Conservation (phyloP, 2,329 filamentous ascomycete genomes). For the Daldinia sp. region DNA sequence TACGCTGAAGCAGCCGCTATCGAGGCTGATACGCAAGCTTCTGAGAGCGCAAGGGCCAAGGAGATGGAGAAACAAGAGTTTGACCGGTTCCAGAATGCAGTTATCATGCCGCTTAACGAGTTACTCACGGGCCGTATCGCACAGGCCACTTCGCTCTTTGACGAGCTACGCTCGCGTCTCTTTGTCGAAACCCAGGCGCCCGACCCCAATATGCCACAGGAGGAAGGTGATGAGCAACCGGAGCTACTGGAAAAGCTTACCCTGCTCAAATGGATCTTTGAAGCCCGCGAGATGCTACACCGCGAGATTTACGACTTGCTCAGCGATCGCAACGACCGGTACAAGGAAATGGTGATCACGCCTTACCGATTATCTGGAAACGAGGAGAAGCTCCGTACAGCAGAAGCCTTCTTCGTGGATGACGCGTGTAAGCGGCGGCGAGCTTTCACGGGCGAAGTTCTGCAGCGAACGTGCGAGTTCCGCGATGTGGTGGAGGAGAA, state of each 20-base stretch:
- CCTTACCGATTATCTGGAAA: conserved; percentile 81
- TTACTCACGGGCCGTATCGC: conserved; percentile 79
- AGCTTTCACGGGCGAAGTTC: conserved; percentile 74
- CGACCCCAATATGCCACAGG: conserved; percentile 84
- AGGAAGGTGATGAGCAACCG: conserved; percentile 93
- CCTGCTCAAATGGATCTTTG: conserved; percentile 95
- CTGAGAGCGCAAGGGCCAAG: conserved; percentile 75
- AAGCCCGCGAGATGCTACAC: conserved; percentile 87
- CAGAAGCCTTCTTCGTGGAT: conserved; percentile 81
- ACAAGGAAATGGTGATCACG: conserved; percentile 81
- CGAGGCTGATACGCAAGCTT: conserved; percentile 75
- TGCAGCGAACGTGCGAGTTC: conserved; percentile 79
- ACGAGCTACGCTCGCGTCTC: conserved; percentile 75
- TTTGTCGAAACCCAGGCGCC: conserved; percentile 74
- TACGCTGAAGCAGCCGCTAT: conserved; percentile 85
- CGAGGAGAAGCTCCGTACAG: conserved; percentile 79
- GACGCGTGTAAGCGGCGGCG: conserved; percentile 78
- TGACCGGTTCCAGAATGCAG: conserved; percentile 81
- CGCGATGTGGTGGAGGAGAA: conserved; percentile 82
- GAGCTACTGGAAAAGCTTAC: conserved; percentile 95
- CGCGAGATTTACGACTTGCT: conserved; percentile 86
- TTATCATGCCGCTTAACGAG: conserved; percentile 85
- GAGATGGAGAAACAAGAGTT: conserved; percentile 82
- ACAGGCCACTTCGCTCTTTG: conserved; percentile 78
- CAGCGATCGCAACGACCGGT: conserved; percentile 84